Evolutionary conservation across 2,329 filamentous ascomycete species (phyloP).

Genomic region (Aspergillus clavatus): DNA sequence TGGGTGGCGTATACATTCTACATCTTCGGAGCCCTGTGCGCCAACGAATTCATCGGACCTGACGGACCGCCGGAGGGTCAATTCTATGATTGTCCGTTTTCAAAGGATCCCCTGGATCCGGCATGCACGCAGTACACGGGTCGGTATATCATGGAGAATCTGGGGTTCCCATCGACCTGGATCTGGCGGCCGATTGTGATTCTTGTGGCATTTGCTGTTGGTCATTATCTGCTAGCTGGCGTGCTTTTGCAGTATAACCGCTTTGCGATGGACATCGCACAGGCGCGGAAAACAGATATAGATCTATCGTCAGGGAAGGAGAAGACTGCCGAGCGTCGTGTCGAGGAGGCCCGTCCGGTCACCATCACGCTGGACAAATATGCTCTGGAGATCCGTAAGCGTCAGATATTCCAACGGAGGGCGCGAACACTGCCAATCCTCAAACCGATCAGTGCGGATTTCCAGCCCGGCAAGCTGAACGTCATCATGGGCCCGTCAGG

Average conservation of each 20-base stretch:
- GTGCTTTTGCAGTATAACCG: slow-evolving; percentile 60
- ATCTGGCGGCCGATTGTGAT: slow-evolving; percentile 61
- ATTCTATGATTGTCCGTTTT: slow-evolving; percentile 68
- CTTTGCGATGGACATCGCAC: slow-evolving; percentile 65
- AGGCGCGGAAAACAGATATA: slow-evolving; percentile 53
- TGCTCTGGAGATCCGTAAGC: slow-evolving; percentile 60
- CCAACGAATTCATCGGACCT: slow-evolving; percentile 61
- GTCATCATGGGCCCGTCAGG: slow-evolving; percentile 78
- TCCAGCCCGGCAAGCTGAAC: slow-evolving; percentile 64
- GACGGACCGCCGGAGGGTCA: slow-evolving; percentile 45
- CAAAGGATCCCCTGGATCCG: slow-evolving; percentile 58
- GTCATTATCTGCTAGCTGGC: slow-evolving; percentile 59
- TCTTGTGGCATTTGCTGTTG: slow-evolving; percentile 56
- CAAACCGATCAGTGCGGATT: slow-evolving; percentile 61
- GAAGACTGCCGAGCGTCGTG: slow-evolving; percentile 55
- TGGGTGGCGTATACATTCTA: slow-evolving; percentile 48
- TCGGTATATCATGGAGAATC: slow-evolving; percentile 61
- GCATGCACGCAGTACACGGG: slow-evolving; percentile 66
- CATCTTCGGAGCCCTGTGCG: slow-evolving; percentile 63
- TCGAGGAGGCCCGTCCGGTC: slow-evolving; percentile 55
- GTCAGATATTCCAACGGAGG: slow-evolving; percentile 46
- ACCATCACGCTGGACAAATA: slow-evolving; percentile 63
- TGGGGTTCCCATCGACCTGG: slow-evolving; percentile 66
- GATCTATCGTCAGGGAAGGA: slow-evolving; percentile 68
- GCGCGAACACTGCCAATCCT: slow-evolving; percentile 50